phyloP scores from a whole-genome alignment of 1,139 yeast species.

The Scheffersomyces illinoinensis region DNA sequence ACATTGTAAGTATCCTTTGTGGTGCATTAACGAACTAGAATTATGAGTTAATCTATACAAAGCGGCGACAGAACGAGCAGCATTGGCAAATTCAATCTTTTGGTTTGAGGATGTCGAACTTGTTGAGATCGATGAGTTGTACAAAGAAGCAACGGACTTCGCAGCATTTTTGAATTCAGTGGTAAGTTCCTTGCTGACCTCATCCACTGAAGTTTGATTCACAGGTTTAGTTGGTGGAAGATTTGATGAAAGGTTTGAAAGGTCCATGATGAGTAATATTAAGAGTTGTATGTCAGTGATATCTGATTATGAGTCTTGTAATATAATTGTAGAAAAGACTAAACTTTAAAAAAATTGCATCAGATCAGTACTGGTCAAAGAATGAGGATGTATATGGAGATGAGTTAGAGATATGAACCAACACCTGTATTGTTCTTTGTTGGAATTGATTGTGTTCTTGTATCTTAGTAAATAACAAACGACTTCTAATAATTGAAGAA shows the following conservation, averaged over 20 bases:
- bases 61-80: conserved; percentile 66
- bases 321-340: neutral
- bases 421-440: neutral
- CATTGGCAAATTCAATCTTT: conserved; percentile 57
- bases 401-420: too few species aligned
- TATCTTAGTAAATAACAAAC: neutral
- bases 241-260: conserved; percentile 52
- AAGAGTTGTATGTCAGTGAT: neutral
- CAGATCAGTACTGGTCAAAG: neutral
- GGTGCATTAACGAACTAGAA: conserved; percentile 40
- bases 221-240: conserved; percentile 52
- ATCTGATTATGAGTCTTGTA: neutral
- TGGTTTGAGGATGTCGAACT: conserved; percentile 10
- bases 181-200: conserved; percentile 44
- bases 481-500: neutral
- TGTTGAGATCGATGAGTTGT: conserved; percentile 27
- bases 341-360: neutral
- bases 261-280: conserved; percentile 41
- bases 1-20: conserved; percentile 59
- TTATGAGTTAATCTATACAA: conserved; percentile 55
- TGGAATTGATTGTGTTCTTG: neutral
- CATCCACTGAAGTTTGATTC: conserved; percentile 42
- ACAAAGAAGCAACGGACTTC: conserved; percentile 44
- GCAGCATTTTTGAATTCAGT: conserved; percentile 48
- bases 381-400: neutral